phyloP scores from a whole-genome alignment of 768 basidiomycete species.

The Collybiopsis luxurians region DNA sequence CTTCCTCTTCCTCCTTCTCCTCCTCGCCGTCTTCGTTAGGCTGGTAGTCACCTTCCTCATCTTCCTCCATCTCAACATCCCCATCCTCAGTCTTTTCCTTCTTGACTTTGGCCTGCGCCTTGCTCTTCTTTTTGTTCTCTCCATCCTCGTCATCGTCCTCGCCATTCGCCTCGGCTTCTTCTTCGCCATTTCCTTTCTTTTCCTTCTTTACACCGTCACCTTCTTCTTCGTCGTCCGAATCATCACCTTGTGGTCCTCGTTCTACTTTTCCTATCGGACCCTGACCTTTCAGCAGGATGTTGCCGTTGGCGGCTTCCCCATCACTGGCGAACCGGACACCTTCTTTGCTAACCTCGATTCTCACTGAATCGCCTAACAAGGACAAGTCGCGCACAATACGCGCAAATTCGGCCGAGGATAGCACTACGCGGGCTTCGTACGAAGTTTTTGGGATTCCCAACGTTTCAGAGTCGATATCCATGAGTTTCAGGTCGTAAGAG shows the following conservation, averaged over 20 bases:
- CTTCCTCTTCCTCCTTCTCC: conserved; percentile 50
- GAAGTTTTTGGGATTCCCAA: conserved; percentile 97
- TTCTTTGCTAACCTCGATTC: conserved; percentile 95
- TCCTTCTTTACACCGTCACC: conserved; percentile 20
- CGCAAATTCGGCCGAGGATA: conserved; percentile 84
- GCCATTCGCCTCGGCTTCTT: conserved; percentile 35
- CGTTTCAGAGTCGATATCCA: conserved; percentile 97
- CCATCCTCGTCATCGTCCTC: conserved; percentile 32
- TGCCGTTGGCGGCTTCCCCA: conserved; percentile 92
- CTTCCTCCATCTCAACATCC: conserved; percentile 50
- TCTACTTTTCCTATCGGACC: conserved; percentile 7
- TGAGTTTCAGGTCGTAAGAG: conserved; percentile 98
- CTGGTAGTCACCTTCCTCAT: conserved; percentile 51
- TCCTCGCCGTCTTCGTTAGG: conserved; percentile 46
- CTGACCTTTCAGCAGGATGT: conserved; percentile 62
- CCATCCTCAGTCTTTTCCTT: conserved; percentile 37
- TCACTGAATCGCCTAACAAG: conserved; percentile 88
- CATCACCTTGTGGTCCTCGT: conserved; percentile 34
- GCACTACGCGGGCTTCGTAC: conserved; percentile 89
- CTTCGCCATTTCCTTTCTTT: conserved; percentile 34
- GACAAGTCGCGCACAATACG: conserved; percentile 93
- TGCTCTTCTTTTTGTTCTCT: conserved; percentile 37
- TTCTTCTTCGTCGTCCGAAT: conserved; percentile 36
- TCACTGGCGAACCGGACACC: conserved; percentile 91
- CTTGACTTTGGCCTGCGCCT: conserved; percentile 45